Conservation (phyloP, 2,329 filamentous ascomycete species). For the Hawksworthiomyces lignivorus region DNA sequence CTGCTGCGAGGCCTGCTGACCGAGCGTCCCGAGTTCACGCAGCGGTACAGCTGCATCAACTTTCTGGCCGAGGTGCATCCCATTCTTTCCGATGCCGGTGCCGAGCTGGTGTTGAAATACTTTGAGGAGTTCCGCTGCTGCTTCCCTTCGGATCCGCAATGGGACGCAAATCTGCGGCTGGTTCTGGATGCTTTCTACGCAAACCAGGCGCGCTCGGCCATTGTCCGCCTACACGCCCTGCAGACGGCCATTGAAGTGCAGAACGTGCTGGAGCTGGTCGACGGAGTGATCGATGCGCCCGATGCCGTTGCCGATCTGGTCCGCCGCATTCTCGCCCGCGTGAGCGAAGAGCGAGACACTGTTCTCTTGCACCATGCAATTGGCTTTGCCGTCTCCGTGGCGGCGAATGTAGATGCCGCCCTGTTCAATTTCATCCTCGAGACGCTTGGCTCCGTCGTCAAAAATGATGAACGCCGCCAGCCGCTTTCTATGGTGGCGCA, state of each 20-base stretch:
- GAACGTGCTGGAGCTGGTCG: constrained; percentile 49
- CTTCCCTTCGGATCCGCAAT: constrained; percentile 61
- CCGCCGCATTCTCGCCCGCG: constrained; percentile 51
- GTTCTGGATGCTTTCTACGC: constrained; percentile 58
- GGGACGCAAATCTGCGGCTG: constrained; percentile 55
- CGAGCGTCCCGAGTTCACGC: constrained; percentile 46
- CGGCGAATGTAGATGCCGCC: constrained; percentile 47
- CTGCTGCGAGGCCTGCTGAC: constrained; percentile 32
- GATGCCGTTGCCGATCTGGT: constrained; percentile 53
- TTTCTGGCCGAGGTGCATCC: constrained; percentile 58
- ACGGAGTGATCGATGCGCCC: constrained; percentile 38
- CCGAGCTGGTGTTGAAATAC: constrained; percentile 56
- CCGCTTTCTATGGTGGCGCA: constrained; percentile 17
- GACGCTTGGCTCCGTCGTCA: constrained; percentile 42
- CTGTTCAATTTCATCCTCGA: constrained; percentile 54
- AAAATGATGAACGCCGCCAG: constrained; percentile 38
- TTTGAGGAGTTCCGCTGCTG: constrained; percentile 63
- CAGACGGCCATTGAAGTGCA: constrained; percentile 53
- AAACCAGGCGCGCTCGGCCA: constrained; percentile 50
- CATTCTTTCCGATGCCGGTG: constrained; percentile 57
- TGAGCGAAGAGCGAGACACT: constrained; percentile 56
- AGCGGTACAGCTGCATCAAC: constrained; percentile 57
- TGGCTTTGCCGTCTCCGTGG: constrained; percentile 56
- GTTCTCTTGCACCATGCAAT: constrained; percentile 58
- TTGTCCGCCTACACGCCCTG: constrained; percentile 56